These are phyloP conservation scores for Aspergillus sp. DNA, from an alignment of 2,329 filamentous ascomycete genomes.

Conservation along the genomic window DNA sequence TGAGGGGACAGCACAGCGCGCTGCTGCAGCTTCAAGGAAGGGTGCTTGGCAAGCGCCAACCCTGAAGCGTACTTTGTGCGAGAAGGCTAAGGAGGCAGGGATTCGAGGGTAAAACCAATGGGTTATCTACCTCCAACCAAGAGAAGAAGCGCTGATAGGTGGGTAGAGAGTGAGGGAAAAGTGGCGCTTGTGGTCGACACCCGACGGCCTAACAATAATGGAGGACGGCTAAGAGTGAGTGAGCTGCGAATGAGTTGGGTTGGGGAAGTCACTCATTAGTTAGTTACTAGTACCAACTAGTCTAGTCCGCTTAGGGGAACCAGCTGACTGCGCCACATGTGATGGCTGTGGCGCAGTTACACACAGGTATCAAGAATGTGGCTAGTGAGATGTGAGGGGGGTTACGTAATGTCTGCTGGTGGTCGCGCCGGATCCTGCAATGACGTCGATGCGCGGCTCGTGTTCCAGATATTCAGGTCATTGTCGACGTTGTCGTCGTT, in stretches of 20 bases:
- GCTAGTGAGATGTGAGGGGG: not conserved
- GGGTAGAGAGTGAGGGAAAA: not conserved
- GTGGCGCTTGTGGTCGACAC: slow-evolving; percentile 9
- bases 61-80: slow-evolving; percentile 24
- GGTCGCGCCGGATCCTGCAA: not conserved
- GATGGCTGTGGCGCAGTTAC: slow-evolving; percentile 6
- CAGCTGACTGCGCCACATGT: not conserved
- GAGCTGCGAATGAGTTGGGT: not conserved
- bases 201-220: slow-evolving; percentile 6
- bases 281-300: too few species aligned
- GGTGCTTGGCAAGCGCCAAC: slow-evolving; percentile 30
- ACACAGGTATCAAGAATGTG: not conserved
- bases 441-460: slow-evolving; percentile 4
- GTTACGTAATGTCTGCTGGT: not conserved
- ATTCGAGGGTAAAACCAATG: slow-evolving; percentile 2
- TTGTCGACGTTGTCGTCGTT: slow-evolving; percentile 3
- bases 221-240: not conserved
- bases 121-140: slow-evolving; percentile 7
- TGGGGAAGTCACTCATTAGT: not conserved
- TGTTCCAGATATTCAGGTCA: slow-evolving; percentile 1
- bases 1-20: slow-evolving; percentile 23
- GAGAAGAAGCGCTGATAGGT: not conserved
- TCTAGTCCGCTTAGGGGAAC: not conserved
- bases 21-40: slow-evolving; percentile 31
- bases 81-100: slow-evolving; percentile 2